phyloP scores from a whole-genome alignment of 768 basidiomycete genomes.

The Podaxis carcinomalis region DNA sequence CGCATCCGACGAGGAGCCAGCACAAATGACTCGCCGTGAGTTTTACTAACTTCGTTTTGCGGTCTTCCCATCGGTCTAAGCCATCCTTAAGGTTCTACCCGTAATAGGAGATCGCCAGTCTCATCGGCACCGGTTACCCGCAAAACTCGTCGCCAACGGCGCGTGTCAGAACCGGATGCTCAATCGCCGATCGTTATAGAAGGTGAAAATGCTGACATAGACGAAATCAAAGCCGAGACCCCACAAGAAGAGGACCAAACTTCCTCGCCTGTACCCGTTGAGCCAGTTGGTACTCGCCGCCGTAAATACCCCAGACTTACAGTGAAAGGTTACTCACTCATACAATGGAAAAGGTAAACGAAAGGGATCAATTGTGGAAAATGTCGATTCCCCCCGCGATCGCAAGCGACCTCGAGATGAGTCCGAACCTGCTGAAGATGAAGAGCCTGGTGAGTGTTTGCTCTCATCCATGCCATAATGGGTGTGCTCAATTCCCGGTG shows the following conservation, averaged over 20 bases:
- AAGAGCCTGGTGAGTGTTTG: slow-evolving; percentile 43
- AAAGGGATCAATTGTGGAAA: slow-evolving; percentile 53
- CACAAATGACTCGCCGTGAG: slow-evolving; percentile 31
- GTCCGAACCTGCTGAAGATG: slow-evolving; percentile 63
- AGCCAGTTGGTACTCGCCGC: slow-evolving; percentile 21
- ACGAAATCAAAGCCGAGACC: slow-evolving; percentile 24
- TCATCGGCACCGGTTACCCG: slow-evolving; percentile 25
- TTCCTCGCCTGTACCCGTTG: slow-evolving; percentile 24
- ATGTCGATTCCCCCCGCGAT: slow-evolving; percentile 43
- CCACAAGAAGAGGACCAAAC: slow-evolving; percentile 28
- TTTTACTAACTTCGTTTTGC: slow-evolving; percentile 3
- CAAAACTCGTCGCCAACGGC: slow-evolving; percentile 27
- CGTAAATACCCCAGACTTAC: slow-evolving; percentile 23
- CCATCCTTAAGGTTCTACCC: slow-evolving; percentile 30
- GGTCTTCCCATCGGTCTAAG: not conserved
- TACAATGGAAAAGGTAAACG: slow-evolving; percentile 48
- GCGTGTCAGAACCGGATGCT: slow-evolving; percentile 22
- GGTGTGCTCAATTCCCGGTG: slow-evolving; percentile 1
- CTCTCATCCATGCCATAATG: not conserved
- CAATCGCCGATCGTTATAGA: slow-evolving; percentile 21
- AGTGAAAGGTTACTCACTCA: not conserved
- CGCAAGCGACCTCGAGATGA: slow-evolving; percentile 62
- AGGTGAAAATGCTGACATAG: slow-evolving; percentile 20
- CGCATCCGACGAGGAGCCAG: slow-evolving; percentile 29
- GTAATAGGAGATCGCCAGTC: slow-evolving; percentile 33